Base-by-base conservation (phyloP, 2,329 filamentous ascomycete species). In the Penicillium sp. region DNA sequence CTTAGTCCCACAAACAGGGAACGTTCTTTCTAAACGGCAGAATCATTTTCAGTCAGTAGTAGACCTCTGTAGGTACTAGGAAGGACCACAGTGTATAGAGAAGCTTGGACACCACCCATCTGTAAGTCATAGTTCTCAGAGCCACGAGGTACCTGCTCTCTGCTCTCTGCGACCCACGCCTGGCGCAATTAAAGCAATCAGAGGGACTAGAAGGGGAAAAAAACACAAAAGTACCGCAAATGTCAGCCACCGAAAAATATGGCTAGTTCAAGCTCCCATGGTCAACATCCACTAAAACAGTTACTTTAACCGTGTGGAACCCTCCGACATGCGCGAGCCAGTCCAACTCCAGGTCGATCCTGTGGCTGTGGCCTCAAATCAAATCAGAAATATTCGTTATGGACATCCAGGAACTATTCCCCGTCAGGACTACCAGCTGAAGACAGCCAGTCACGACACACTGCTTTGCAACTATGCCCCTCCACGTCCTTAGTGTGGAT, bases 311-410 rank as follows among this genome's bases (percentile, higher is more conserved):
- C 51, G 50, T 55, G 64, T 55, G 47, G 51, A 61, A 59, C 56
- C 43, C 55, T 57, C 57, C 43, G 55, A 63, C 31, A 55, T 50
- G 61, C 64, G 62, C 41, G 54, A 52, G 57, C 60, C 41, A 60
- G 63, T 65, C 55, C 50, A 59, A 59, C 59, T 38, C 35, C 12
- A 34, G 31, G 63, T 57, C 54, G 63, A 68, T 66, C 61, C 55
- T 68, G 66, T 63, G 65, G 63, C 66, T 68, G 59, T 57, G 64
- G 35, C 34, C 38, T 53, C 59, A 52, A 64, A 67, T 66, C 55
- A 63, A 37, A 15, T n/a, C 42, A 45, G 43, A 11, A 12, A 6
- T 17, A 34, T 17, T 31, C 48, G 10, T 35, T 25, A 50, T 35
- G 51, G 55, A 62, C 62, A 62, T 41, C 57, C 42, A 59, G 22